Percentiles rank a stretch among this genome's conserved stretches.
phyloP scores from a whole-genome alignment of 495 filamentous ascomycete genomes.

The Talaromyces wortmannii region DNA sequence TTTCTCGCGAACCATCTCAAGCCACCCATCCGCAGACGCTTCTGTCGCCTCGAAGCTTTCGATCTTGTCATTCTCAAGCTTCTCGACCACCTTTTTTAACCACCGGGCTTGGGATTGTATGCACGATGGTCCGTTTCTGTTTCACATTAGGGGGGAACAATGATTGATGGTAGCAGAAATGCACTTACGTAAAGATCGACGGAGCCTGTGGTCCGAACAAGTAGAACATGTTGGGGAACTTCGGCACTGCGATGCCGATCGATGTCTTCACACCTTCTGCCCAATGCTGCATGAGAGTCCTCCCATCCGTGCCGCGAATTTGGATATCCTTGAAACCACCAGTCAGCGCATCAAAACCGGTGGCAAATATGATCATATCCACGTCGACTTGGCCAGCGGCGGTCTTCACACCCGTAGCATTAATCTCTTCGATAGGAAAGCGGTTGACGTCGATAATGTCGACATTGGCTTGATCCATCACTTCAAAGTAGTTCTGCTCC shows the following conservation, averaged over 20 bases:
- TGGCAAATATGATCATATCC: slow-evolving; percentile 33
- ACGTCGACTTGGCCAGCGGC: slow-evolving; percentile 15
- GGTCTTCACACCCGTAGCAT: slow-evolving; percentile 24
- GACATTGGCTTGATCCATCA: slow-evolving; percentile 25
- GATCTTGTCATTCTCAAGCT: slow-evolving; percentile 25
- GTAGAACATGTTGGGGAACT: slow-evolving; percentile 31
- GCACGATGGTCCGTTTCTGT: slow-evolving; percentile 39
- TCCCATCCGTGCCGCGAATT: slow-evolving; percentile 13
- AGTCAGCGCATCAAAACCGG: slow-evolving; percentile 28
- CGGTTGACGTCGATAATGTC: slow-evolving; percentile 21
- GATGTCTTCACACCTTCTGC: slow-evolving; percentile 14
- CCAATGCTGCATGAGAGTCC: slow-evolving; percentile 15
- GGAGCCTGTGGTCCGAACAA: slow-evolving; percentile 23
- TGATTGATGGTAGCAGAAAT: neutral
- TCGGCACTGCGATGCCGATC: slow-evolving; percentile 11
- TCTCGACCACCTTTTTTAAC: slow-evolving; percentile 34
- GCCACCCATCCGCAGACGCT: slow-evolving; percentile 39
- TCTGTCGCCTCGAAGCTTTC: slow-evolving; percentile 28
- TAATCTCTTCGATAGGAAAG: slow-evolving; percentile 18
- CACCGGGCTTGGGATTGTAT: slow-evolving; percentile 39
- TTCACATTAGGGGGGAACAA: neutral
- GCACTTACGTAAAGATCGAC: neutral
- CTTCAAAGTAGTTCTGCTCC: slow-evolving; percentile 27
- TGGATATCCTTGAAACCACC: slow-evolving; percentile 22
- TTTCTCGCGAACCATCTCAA: slow-evolving; percentile 23